phyloP scores from a whole-genome alignment of 495 filamentous ascomycete species.

The Thozetella sp. region DNA sequence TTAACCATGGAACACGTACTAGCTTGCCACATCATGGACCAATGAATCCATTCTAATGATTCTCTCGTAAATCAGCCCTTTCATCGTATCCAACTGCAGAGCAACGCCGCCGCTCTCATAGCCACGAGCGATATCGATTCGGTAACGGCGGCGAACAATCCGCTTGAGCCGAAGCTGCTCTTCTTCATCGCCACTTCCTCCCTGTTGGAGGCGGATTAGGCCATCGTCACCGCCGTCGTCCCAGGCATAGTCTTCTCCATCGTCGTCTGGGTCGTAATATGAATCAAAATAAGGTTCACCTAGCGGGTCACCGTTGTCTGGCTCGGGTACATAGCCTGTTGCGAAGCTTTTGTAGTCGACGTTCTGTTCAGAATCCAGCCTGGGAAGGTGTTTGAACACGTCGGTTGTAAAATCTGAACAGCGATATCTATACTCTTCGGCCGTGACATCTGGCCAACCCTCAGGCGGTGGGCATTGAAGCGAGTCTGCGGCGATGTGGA shows the following conservation, averaged over 20 bases:
- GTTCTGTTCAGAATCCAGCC: neutral
- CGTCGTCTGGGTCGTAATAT: neutral
- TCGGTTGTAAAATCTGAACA: neutral
- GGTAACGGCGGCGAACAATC: too few relatives aligned
- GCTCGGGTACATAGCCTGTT: neutral
- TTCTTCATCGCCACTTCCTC: neutral
- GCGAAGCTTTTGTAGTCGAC: neutral
- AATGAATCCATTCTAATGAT: neutral
- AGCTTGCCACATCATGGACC: too few relatives aligned
- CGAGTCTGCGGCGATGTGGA: neutral
- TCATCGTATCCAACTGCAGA: neutral
- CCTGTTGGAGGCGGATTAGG: too few relatives aligned
- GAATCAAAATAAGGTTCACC: neutral
- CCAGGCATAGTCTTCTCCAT: neutral
- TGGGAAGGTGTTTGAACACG: neutral
- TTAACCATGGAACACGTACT: too few relatives aligned
- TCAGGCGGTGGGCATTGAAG: neutral
- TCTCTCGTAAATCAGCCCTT: neutral
- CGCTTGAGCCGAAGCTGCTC: neutral
- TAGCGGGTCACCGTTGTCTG: neutral
- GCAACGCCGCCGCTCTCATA: neutral
- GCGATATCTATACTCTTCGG: too few relatives aligned
- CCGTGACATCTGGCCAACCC: neutral
- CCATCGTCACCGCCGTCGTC: neutral
- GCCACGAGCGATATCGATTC: neutral